phyloP scores from a whole-genome alignment of 148 eudicot genomes.

The Cornus kousa region DNA sequence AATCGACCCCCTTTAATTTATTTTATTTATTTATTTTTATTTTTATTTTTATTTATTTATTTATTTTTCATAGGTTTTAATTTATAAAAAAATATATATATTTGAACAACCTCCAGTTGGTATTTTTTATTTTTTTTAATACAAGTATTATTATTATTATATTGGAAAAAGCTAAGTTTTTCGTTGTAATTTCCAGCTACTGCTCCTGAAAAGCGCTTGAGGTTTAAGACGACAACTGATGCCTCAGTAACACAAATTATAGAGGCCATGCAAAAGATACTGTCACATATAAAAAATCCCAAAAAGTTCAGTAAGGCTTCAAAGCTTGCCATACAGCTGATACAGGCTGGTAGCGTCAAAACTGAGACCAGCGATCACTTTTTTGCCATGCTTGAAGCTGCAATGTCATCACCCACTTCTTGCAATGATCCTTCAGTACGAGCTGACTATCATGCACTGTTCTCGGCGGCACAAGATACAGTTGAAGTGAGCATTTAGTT shows the following conservation, averaged over 20 bases:
- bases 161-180: constrained; percentile 15
- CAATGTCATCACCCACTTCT: constrained; percentile 62
- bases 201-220: constrained; percentile 60
- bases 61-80: neutral
- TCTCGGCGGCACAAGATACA: constrained; percentile 78
- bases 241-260: constrained; percentile 73
- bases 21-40: too few relatives aligned
- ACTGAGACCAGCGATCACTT: constrained; percentile 64
- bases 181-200: constrained; percentile 39
- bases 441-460: constrained; percentile 76
- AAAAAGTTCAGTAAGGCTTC: constrained; percentile 81
- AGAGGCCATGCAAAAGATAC: constrained; percentile 92
- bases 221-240: constrained; percentile 91
- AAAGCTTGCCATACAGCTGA: constrained; percentile 83
- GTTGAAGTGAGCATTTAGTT: constrained; percentile 45
- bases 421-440: constrained; percentile 71
- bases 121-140: too few relatives aligned
- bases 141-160: constrained; percentile 3
- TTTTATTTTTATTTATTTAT: too few relatives aligned
- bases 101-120: neutral
- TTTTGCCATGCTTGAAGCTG: constrained; percentile 74
- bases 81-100: too few relatives aligned
- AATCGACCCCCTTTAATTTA: too few relatives aligned
- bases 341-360: constrained; percentile 85
- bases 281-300: constrained; percentile 73